A percentile compares a stretch with the other conserved stretches of the same genome.
Conservation (phyloP, 306 rosid species). For the Cucumis hystrix region DNA sequence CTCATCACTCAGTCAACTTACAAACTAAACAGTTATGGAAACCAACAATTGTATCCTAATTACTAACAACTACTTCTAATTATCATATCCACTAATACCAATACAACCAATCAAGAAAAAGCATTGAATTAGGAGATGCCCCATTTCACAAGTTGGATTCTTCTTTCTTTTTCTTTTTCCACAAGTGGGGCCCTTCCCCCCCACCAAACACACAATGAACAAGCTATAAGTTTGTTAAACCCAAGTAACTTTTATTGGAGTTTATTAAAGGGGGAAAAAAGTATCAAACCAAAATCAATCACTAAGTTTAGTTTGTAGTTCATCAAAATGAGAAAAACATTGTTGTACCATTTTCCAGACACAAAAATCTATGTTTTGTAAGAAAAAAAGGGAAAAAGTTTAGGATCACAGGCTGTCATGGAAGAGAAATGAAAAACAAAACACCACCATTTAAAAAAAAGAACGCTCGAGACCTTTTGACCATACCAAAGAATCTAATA, state of each 20-base stretch:
- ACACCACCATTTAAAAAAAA: conserved; percentile 5
- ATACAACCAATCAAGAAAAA: neutral
- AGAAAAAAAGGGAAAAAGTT: neutral
- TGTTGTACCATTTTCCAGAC: neutral
- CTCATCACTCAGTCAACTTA: neutral
- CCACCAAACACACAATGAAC: neutral
- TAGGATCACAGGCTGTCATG: conserved; percentile 26
- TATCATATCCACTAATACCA: neutral
- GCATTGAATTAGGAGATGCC: neutral
- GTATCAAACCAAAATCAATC: neutral
- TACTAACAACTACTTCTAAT: neutral
- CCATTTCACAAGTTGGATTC: neutral
- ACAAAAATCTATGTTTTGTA: neutral
- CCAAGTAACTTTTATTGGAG: neutral
- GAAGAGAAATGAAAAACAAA: conserved; percentile 1
- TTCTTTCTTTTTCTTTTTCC: too few species aligned
- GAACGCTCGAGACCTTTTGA: neutral
- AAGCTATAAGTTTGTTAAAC: neutral
- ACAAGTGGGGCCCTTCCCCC: neutral
- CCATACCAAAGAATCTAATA: neutral
- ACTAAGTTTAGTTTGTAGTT: neutral
- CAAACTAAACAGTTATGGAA: too few species aligned
- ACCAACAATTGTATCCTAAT: neutral
- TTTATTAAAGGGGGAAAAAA: neutral
- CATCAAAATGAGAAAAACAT: neutral